Percentiles rank a stretch among this genome's conserved stretches.
Evolutionary conservation across 805 yeast genomes (phyloP).

Genomic region (Ogataea trehalophila): DNA sequence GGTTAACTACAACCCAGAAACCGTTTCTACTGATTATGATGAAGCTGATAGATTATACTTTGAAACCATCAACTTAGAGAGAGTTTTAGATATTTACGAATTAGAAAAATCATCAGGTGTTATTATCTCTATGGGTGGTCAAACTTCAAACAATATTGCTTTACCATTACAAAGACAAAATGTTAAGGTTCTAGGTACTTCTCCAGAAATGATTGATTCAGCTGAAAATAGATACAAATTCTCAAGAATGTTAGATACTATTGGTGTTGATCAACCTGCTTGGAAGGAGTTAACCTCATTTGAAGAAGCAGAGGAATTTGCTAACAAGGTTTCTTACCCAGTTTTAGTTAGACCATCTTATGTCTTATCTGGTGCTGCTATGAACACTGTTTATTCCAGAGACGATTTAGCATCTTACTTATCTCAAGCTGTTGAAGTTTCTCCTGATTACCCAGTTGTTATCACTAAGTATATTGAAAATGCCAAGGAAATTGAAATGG

Average conservation of each 20-base stretch:
- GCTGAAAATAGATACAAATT: conserved; percentile 98
- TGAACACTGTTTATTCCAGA: conserved; percentile 91
- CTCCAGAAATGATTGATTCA: conserved; percentile 97
- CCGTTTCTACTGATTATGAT: conserved; percentile 97
- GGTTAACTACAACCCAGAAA: conserved; percentile 98
- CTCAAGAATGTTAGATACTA: conserved; percentile 93
- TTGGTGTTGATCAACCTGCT: conserved; percentile 98
- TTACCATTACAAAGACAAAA: conserved; percentile 87
- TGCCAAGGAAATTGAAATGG: conserved; percentile 98
- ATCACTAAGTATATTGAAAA: conserved; percentile 94
- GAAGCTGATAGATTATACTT: conserved; percentile 96
- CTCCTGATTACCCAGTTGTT: conserved; percentile 97
- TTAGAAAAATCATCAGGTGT: conserved; percentile 88
- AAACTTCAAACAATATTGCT: conserved; percentile 95
- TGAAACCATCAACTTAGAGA: conserved; percentile 90
- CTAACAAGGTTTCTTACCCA: conserved; percentile 87
- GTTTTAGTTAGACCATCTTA: conserved; percentile 97
- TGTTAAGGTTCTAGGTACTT: conserved; percentile 92
- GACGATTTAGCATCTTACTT: conserved; percentile 85
- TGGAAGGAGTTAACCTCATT: conserved; percentile 96
- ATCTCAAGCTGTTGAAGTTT: conserved; percentile 93
- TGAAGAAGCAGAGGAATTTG: conserved; percentile 88
- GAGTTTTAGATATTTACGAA: conserved; percentile 92
- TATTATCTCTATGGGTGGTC: conserved; percentile 98
- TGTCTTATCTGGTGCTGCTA: conserved; percentile 97